Percentiles rank a stretch among this genome's conserved stretches.
Conservation (phyloP, 805 yeast species). For the Pichia insulana region DNA sequence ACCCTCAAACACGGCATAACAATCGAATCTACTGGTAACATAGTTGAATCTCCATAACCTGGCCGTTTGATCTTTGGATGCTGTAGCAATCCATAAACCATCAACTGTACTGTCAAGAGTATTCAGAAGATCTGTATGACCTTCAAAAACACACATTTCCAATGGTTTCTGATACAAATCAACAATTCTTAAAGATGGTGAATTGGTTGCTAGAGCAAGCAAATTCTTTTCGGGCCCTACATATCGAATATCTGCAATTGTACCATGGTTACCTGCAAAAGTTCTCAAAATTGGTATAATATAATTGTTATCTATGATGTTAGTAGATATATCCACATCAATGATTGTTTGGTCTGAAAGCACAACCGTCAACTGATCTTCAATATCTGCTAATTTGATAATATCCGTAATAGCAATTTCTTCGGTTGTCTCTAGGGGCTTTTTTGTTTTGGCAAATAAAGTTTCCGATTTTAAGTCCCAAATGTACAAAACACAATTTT, state of each 20-base stretch:
- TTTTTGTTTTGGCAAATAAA: conserved; percentile 35
- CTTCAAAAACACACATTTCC: conserved; percentile 59
- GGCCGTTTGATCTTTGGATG: conserved; percentile 81
- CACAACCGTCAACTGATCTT: conserved; percentile 39
- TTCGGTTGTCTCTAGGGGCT: conserved; percentile 54
- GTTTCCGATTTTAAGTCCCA: conserved; percentile 49
- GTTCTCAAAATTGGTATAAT: conserved; percentile 39
- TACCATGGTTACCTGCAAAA: conserved; percentile 92
- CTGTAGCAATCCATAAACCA: conserved; percentile 88
- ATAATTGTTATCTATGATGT: conserved; percentile 21
- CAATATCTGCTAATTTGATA: conserved; percentile 21
- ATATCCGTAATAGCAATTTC: conserved; percentile 66
- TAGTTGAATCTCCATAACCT: conserved; percentile 69
- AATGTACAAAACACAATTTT: conserved; percentile 55
- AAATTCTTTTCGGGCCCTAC: conserved; percentile 52
- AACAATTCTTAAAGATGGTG: conserved; percentile 76
- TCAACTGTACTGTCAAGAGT: conserved; percentile 68
- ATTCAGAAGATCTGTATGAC: conserved; percentile 81
- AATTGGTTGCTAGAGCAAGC: conserved; percentile 86
- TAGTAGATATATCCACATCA: conserved; percentile 20
- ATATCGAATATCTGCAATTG: conserved; percentile 80
- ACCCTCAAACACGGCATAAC: conserved; percentile 65
- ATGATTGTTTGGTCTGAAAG: conserved; percentile 78
- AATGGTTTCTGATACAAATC: conserved; percentile 48
- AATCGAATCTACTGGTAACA: conserved; percentile 29